These are phyloP conservation scores for Diplodia mutila DNA, from an alignment of 2,329 filamentous ascomycete species.

Conservation along the genomic window DNA sequence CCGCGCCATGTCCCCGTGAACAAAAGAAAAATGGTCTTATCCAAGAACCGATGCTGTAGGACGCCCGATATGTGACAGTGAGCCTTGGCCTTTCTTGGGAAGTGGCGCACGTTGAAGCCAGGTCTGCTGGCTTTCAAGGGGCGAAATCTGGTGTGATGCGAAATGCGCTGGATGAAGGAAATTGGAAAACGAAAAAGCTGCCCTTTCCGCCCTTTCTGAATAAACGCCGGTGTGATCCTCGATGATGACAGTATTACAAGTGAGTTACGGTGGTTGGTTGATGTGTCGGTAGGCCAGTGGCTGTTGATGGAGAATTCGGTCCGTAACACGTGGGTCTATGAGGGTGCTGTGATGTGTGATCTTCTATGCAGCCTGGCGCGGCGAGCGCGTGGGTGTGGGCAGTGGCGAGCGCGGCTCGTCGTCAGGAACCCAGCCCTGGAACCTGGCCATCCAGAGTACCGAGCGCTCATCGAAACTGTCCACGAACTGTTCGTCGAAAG, in stretches of 20 bases:
- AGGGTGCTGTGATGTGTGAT: not conserved
- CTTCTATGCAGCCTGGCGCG: constrained; percentile 11
- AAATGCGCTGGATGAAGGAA: not conserved
- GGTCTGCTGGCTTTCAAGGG: not conserved
- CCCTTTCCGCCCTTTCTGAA: constrained; percentile 12
- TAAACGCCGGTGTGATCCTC: constrained; percentile 1
- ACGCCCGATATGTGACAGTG: not conserved
- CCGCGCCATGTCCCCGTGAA: not conserved
- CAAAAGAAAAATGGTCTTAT: not conserved
- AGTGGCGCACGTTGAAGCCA: not conserved
- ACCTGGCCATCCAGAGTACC: constrained; percentile 45
- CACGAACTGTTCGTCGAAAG: constrained; percentile 52
- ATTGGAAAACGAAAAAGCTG: not conserved
- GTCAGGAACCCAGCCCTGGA: constrained; percentile 29
- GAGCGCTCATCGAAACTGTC: constrained; percentile 48
- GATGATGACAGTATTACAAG: not conserved
- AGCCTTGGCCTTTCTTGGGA: not conserved
- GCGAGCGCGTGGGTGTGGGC: not conserved
- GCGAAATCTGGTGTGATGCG: constrained; percentile 1
- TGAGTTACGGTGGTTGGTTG: not conserved
- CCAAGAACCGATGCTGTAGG: not conserved
- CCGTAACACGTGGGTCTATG: constrained; percentile 7
- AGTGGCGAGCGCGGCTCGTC: constrained; percentile 24
- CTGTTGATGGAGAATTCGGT: not conserved
- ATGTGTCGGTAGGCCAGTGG: not conserved